Base-by-base conservation (phyloP, 2,329 filamentous ascomycete species). In the Thielaviopsis euricoi region DNA sequence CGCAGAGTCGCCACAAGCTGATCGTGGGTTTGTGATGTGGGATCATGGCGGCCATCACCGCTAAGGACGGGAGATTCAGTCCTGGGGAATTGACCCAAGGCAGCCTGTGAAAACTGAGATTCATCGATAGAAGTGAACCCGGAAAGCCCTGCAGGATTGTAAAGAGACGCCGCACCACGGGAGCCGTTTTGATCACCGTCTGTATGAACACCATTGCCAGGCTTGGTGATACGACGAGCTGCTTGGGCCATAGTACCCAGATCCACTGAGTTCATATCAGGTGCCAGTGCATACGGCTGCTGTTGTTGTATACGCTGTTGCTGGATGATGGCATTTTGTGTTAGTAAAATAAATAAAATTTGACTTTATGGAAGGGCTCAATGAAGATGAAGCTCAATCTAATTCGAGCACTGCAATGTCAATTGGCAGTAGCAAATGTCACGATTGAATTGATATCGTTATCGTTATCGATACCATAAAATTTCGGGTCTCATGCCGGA, bases 1-100 rank as follows among this genome's bases (percentile, higher is more conserved):
- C 94, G 95, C n/a, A 97, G 76, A 55, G 83, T 85, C 1, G 85
- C 84, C 56, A 89, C 75, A 23, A 95, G 78, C 61, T 87, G 83
- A 66, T 95, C 87, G 68, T 88, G 89, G 2, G 84, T 85, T 66
- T 89, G 85, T 0, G 86, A 81, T 13, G 50, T 56, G 4, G 81
- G 75, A 60, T 90, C 87, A 58, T 83, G 74, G 62, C 82, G 77
- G 53, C 84, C 83, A 25, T 84, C 78, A 57, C 74, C 78, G 62
- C 76, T 80, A 62, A 76, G 64, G 7, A 74, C 76, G 17, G 76
- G 64, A 79, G 69, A 68, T 80, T 68, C 76, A 67, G 71, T 75
- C 63, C 67, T 78, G 64, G 71, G 81, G 77, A 58, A 73, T 66
- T 66, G 75, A 61, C 56, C 58, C 69, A 76, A 64, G 66, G 75